phyloP scores from a whole-genome alignment of 2,329 filamentous ascomycete genomes.

The Aphanocladium album region DNA sequence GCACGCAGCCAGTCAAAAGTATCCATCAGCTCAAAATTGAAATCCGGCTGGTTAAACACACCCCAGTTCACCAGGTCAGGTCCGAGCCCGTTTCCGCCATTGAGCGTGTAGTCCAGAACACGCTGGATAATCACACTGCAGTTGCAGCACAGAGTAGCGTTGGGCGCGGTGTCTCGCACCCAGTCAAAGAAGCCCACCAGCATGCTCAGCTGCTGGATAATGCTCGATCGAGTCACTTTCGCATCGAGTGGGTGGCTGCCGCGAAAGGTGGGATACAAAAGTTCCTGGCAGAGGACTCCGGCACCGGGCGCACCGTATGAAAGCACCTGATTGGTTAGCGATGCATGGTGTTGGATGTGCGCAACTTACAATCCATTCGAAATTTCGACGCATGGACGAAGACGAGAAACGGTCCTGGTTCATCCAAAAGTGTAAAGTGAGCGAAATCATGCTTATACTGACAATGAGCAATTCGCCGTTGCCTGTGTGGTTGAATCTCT shows the following conservation, averaged over 20 bases:
- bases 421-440: constrained; percentile 44
- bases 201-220: constrained; percentile 48
- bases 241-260: constrained; percentile 27
- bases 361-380: constrained; percentile 42
- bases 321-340: constrained; percentile 34
- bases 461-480: constrained; percentile 37
- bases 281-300: constrained; percentile 46
- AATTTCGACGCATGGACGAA: constrained; percentile 33
- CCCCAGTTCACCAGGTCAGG: constrained; percentile 27
- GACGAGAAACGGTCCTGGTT: constrained; percentile 40
- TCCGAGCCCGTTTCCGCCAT: constrained; percentile 27
- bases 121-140: constrained; percentile 45
- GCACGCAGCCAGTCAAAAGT: constrained; percentile 35
- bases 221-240: constrained; percentile 39
- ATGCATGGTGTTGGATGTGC: not conserved
- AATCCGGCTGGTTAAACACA: constrained; percentile 23
- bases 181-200: constrained; percentile 48
- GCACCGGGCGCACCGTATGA: constrained; percentile 44
- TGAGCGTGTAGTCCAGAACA: constrained; percentile 46
- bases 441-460: constrained; percentile 43
- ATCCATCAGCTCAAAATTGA: constrained; percentile 37
- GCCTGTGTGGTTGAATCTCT: constrained; percentile 36
- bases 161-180: constrained; percentile 43
- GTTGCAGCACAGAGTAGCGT: constrained; percentile 41
- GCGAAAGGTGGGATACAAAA: constrained; percentile 34